phyloP scores from a whole-genome alignment of 306 rosid species.

The Malus fusca region DNA sequence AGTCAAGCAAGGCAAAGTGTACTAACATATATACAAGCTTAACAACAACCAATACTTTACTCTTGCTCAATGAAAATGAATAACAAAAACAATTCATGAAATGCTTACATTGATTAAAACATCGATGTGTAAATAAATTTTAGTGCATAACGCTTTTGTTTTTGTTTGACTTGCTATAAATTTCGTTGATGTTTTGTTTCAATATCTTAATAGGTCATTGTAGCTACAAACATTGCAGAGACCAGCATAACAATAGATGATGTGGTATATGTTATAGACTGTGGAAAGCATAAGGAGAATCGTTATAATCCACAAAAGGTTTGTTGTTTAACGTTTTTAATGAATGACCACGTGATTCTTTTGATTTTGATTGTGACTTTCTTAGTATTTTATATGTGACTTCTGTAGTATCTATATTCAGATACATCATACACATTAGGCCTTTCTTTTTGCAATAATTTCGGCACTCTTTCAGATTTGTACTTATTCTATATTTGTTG shows the following conservation, averaged over 20 bases:
- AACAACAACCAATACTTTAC: not conserved
- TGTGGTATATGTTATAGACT: constrained; percentile 83
- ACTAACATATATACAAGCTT: not conserved
- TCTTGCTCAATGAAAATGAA: not conserved
- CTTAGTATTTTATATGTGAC: not conserved
- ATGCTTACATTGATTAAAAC: not conserved
- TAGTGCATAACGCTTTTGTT: not conserved
- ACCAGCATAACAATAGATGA: constrained; percentile 95
- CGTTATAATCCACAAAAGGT: constrained; percentile 97
- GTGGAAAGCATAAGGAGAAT: constrained; percentile 91
- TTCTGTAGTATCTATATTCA: not conserved
- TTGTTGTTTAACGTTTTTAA: constrained; percentile 14
- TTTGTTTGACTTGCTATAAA: not conserved
- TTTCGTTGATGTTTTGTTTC: constrained; percentile 2
- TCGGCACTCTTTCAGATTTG: not conserved
- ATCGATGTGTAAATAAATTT: not conserved
- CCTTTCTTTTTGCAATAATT: not conserved
- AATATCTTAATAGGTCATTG: constrained; percentile 53
- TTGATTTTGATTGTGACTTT: not conserved
- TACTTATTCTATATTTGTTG: not conserved
- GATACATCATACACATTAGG: not conserved
- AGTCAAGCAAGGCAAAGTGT: not conserved
- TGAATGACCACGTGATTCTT: not conserved
- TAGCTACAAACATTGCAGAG: constrained; percentile 96
- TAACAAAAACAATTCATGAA: not conserved